A percentile compares a stretch with the other conserved stretches of the same genome.
phyloP scores from a whole-genome alignment of 192 early-diverging fungal species.

The Rhizophagus prolifer region DNA sequence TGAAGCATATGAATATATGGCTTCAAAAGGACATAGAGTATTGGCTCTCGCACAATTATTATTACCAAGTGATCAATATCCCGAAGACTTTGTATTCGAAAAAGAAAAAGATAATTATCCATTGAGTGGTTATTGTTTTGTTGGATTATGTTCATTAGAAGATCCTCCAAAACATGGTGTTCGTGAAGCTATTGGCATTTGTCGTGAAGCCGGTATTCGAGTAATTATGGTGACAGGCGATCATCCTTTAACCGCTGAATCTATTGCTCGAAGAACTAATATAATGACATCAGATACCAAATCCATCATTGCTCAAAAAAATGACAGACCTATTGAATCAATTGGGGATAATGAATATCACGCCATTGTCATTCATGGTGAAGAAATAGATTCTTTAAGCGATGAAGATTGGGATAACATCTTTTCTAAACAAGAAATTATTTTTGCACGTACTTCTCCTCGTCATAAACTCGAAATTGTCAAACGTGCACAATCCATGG shows the following conservation, averaged over 20 bases:
- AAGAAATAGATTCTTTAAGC: constrained; percentile 75
- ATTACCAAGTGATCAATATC: constrained; percentile 67
- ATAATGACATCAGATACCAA: constrained; percentile 88
- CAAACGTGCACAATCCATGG: constrained; percentile 81
- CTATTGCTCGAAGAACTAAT: constrained; percentile 95
- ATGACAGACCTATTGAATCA: constrained; percentile 54
- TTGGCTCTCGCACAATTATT: constrained; percentile 86
- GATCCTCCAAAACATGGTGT: constrained; percentile 98
- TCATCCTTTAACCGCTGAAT: constrained; percentile 93
- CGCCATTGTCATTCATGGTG: constrained; percentile 93
- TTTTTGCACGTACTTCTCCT: constrained; percentile 95
- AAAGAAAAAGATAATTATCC: constrained; percentile 77
- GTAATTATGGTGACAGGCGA: constrained; percentile 99
- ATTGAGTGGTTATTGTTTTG: constrained; percentile 64
- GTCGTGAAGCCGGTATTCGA: constrained; percentile 89
- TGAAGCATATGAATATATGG: constrained; percentile 83
- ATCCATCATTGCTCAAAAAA: constrained; percentile 69
- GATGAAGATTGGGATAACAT: constrained; percentile 90
- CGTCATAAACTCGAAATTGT: constrained; percentile 98
- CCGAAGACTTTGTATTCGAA: constrained; percentile 71
- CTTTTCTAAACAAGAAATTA: constrained; percentile 92
- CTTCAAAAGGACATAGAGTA: constrained; percentile 89
- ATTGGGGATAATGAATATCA: constrained; percentile 80
- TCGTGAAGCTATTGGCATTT: constrained; percentile 94
- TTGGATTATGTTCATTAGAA: constrained; percentile 88